Percentiles rank a stretch among this genome's conserved stretches.
Evolutionary conservation across 2,329 filamentous ascomycete genomes (phyloP).

Genomic region (Calonectria pauciramosa): DNA sequence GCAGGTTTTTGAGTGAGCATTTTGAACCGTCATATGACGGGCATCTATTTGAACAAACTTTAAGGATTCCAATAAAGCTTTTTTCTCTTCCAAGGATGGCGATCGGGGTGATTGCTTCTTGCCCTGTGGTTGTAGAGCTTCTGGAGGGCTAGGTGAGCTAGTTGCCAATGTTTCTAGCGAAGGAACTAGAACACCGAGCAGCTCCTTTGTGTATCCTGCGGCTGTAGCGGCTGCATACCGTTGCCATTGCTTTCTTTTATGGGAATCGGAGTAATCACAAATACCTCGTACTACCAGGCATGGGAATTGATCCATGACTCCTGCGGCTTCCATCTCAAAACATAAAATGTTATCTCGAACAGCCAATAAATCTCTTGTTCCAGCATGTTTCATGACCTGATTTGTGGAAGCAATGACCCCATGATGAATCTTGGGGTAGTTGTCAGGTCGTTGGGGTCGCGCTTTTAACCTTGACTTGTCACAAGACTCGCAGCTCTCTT

Average conservation of each 20-base stretch:
- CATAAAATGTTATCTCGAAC: too few species aligned
- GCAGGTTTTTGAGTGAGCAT: slow-evolving; percentile 55
- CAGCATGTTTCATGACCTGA: too few species aligned
- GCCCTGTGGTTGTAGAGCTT: background rate
- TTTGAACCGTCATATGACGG: slow-evolving; percentile 52
- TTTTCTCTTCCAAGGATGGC: background rate
- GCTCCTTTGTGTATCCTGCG: background rate
- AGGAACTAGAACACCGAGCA: background rate
- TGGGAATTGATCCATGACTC: background rate
- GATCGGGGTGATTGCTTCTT: too few species aligned
- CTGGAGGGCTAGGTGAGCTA: background rate
- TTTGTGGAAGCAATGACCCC: too few species aligned
- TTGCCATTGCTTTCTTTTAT: background rate
- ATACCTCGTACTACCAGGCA: background rate
- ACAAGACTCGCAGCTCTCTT: too few species aligned
- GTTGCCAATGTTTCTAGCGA: background rate
- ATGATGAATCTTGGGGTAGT: too few species aligned
- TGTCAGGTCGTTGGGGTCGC: too few species aligned
- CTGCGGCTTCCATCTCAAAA: background rate
- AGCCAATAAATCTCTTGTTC: too few species aligned
- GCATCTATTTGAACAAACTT: slow-evolving; percentile 55
- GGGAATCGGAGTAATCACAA: slow-evolving; percentile 1
- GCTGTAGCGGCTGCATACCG: background rate
- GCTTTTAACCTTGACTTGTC: too few species aligned
- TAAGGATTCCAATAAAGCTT: slow-evolving; percentile 46